Evolutionary conservation across 306 rosid species (phyloP).

Genomic region (Astragalus glycyphyllos): DNA sequence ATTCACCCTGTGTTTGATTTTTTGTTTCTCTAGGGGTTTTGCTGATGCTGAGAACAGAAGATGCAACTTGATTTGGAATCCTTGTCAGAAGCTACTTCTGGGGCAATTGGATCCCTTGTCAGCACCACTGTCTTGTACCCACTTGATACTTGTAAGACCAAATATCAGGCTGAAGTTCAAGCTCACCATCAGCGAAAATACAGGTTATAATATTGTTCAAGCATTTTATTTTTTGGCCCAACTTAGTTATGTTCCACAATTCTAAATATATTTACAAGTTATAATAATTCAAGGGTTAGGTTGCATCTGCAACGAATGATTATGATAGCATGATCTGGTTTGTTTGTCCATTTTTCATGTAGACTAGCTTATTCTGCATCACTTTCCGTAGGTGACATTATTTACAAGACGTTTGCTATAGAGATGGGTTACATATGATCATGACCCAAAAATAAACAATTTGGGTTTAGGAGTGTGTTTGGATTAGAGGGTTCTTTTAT

Average conservation of each 20-base stretch:
- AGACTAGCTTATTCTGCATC: constrained; percentile 9
- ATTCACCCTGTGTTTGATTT: background rate
- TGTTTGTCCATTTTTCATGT: constrained; percentile 2
- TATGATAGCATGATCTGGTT: constrained; percentile 4
- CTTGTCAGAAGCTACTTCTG: constrained; percentile 89
- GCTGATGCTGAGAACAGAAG: constrained; percentile 38
- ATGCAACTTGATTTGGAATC: constrained; percentile 87
- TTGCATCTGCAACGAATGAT: constrained; percentile 10
- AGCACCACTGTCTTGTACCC: constrained; percentile 92
- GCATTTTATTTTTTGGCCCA: constrained; percentile 15
- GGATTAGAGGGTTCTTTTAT: background rate
- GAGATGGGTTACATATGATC: constrained; percentile 5
- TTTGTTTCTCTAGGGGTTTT: constrained; percentile 1
- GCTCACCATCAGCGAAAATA: constrained; percentile 73
- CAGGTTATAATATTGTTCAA: constrained; percentile 51
- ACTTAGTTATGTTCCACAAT: background rate
- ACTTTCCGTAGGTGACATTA: background rate
- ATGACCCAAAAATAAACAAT: constrained; percentile 10
- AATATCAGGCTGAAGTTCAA: constrained; percentile 95
- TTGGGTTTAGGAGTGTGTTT: constrained; percentile 16
- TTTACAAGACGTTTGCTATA: constrained; percentile 5
- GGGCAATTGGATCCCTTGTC: constrained; percentile 92
- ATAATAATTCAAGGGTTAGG: background rate
- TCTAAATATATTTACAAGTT: background rate
- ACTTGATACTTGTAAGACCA: constrained; percentile 95